A percentile compares a stretch with the other conserved stretches of the same genome.
Evolutionary conservation across 495 filamentous ascomycete species (phyloP).

Genomic region (Penicillium riverlandense): DNA sequence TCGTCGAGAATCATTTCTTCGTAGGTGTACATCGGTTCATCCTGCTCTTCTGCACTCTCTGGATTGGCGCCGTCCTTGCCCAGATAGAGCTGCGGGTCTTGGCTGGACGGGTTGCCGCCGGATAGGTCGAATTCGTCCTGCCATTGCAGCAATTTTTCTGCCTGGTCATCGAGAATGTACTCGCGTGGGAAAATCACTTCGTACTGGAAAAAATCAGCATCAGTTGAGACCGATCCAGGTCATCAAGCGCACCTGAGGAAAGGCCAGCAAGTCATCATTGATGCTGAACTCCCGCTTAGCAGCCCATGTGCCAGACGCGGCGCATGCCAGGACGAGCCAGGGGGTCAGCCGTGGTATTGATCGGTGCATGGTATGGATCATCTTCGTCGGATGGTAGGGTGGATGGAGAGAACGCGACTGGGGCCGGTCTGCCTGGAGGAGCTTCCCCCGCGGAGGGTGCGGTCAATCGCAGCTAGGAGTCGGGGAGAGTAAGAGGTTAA

Average conservation of each 20-base stretch:
- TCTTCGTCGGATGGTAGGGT: background rate
- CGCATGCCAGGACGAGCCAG: slow-evolving; percentile 25
- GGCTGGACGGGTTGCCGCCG: slow-evolving; percentile 2
- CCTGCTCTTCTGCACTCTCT: background rate
- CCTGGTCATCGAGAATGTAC: slow-evolving; percentile 66
- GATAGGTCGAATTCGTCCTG: slow-evolving; percentile 11
- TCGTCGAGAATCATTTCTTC: slow-evolving; percentile 59
- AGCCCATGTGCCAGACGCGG: slow-evolving; percentile 39
- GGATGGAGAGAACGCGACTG: background rate
- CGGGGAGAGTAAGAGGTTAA: too few species aligned
- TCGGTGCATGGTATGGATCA: slow-evolving; percentile 18
- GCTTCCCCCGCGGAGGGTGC: too few species aligned
- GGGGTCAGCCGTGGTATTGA: slow-evolving; percentile 15
- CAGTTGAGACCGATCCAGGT: background rate
- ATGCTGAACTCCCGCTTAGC: slow-evolving; percentile 64
- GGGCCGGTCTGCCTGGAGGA: too few species aligned
- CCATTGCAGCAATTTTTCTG: slow-evolving; percentile 49
- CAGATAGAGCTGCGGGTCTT: slow-evolving; percentile 22
- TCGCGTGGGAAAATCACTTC: slow-evolving; percentile 72
- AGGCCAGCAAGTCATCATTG: slow-evolving; percentile 85
- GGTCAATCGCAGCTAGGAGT: too few species aligned
- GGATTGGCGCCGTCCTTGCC: slow-evolving; percentile 5
- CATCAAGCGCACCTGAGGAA: slow-evolving; percentile 65
- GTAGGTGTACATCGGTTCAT: slow-evolving; percentile 17
- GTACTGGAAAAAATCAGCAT: slow-evolving; percentile 45